Percentiles rank a stretch among this genome's conserved stretches.
Conservation (phyloP, 1,139 yeast genomes). For the Taphrina betulina region DNA sequence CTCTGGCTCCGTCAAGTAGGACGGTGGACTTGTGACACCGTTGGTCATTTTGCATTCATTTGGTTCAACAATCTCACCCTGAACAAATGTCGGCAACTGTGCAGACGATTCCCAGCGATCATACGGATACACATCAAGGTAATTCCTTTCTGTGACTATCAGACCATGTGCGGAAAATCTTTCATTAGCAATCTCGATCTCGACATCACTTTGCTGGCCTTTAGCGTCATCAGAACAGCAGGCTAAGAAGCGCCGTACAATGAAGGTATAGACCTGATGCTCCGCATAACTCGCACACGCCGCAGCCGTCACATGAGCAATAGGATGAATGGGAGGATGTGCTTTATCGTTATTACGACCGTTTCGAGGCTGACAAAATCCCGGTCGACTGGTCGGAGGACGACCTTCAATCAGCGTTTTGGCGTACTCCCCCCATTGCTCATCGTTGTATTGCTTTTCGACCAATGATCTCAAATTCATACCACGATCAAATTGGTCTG, state of each 20-base stretch:
- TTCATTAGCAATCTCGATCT: slow-evolving; percentile 76
- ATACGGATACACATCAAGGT: slow-evolving; percentile 75
- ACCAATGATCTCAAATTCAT: slow-evolving; percentile 69
- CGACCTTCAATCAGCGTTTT: slow-evolving; percentile 42
- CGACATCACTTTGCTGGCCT: slow-evolving; percentile 66
- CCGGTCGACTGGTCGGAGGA: slow-evolving; percentile 30
- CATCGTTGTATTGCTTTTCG: slow-evolving; percentile 55
- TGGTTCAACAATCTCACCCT: slow-evolving; percentile 59
- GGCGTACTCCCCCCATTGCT: slow-evolving; percentile 55
- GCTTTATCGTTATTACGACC: slow-evolving; percentile 92
- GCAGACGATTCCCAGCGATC: slow-evolving; percentile 69
- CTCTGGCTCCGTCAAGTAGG: slow-evolving; percentile 85
- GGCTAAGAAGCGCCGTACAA: slow-evolving; percentile 83
- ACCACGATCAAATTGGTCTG: slow-evolving; percentile 74
- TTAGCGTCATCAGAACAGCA: slow-evolving; percentile 89
- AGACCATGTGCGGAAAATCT: slow-evolving; percentile 68
- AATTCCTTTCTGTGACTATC: slow-evolving; percentile 69
- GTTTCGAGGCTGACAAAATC: slow-evolving; percentile 62
- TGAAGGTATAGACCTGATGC: slow-evolving; percentile 77
- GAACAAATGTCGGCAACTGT: slow-evolving; percentile 62
- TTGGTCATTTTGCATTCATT: slow-evolving; percentile 59
- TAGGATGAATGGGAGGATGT: slow-evolving; percentile 98
- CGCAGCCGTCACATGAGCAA: slow-evolving; percentile 47
- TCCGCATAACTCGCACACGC: slow-evolving; percentile 52
- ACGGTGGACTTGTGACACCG: slow-evolving; percentile 80